A percentile compares a stretch with the other conserved stretches of the same genome.
These are phyloP conservation scores for Phaseolus coccineus DNA, from an alignment of 331 rosid genomes.

Conservation along the genomic window DNA sequence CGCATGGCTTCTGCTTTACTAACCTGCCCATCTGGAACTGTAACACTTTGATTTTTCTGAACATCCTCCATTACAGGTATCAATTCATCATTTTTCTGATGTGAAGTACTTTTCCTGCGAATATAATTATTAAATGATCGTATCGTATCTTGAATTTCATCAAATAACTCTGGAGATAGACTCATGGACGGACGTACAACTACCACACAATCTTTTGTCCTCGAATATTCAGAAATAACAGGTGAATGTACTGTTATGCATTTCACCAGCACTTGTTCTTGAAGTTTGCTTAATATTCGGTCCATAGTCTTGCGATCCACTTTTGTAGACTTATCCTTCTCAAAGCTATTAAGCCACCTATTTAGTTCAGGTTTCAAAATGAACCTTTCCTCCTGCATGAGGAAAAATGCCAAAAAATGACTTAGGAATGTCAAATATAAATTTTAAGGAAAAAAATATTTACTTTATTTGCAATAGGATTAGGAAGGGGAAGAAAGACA, in stretches of 20 bases:
- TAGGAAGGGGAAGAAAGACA: conserved; percentile 37
- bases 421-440: conserved; percentile 36
- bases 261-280: conserved; percentile 72
- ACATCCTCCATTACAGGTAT: conserved; percentile 80
- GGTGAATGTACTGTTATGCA: conserved; percentile 70
- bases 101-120: conserved; percentile 64
- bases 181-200: conserved; percentile 79
- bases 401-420: conserved; percentile 12
- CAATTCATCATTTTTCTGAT: conserved; percentile 55
- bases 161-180: conserved; percentile 70
- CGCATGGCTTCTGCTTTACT: conserved; percentile 77
- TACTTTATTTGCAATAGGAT: conserved; percentile 20
- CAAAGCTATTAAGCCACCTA: conserved; percentile 80
- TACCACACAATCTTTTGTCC: conserved; percentile 59
- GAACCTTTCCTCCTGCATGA: conserved; percentile 75
- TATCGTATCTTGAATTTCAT: conserved; percentile 74
- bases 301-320: conserved; percentile 80
- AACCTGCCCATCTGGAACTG: conserved; percentile 53
- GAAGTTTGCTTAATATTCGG: conserved; percentile 75
- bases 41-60: conserved; percentile 63
- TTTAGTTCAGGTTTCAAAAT: conserved; percentile 73
- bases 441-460: conserved; percentile 39
- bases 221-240: conserved; percentile 69
- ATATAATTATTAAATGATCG: conserved; percentile 75
- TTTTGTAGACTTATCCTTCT: conserved; percentile 69